Base-by-base conservation (phyloP, 2,329 filamentous ascomycete species). In the Scedosporium dehoogii region DNA sequence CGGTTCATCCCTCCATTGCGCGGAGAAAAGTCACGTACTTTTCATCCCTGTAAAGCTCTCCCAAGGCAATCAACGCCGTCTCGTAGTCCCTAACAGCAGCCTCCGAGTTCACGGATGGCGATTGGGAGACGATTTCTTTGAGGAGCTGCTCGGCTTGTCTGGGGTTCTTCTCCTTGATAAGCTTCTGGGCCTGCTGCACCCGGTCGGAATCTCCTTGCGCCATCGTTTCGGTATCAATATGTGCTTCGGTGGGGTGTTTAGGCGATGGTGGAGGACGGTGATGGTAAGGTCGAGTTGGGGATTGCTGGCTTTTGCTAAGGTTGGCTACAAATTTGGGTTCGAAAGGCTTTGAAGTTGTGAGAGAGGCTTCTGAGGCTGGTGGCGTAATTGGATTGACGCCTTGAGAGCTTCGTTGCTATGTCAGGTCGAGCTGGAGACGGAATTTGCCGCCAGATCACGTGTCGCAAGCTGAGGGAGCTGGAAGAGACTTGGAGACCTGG, bases 31-130 rank as follows among this genome's bases (percentile, higher is more conserved):
- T 25, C 41, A 80, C 87, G 76, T 77, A 89, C 86, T 89, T 90
- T 77, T 90, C 85, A 76, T 97, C 92, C 69, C 92, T 85, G 76
- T 97, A 97, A 68, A 97, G 83, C 83, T 96, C 90, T 70, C 94
- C 94, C 72, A 99, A 79, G 67, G 88, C 90, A 71, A 97, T 84
- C 73, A 99, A 77, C 27, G 94, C 92, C 68, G 83, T 83, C 80
- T 99, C 94, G 71, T 97, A 99, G 75, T 96, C 91, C 75, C 90
- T 88, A 68, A 93, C 86, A 64, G 92, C 91, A 44, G 88, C 85
- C 75, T 99, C 94, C 65, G 85, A 87, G 64, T 86, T 94, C 64
- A 89, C 86, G 60, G 90, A 90, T 23, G 92, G 92, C 44, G 91
- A 86, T 76, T 90, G 88, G 61, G 91, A 87, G 68, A 97, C 85